A percentile compares a stretch with the other conserved stretches of the same genome.
Conservation (phyloP, 1,139 yeast species). For the Fermentozyma sake region DNA sequence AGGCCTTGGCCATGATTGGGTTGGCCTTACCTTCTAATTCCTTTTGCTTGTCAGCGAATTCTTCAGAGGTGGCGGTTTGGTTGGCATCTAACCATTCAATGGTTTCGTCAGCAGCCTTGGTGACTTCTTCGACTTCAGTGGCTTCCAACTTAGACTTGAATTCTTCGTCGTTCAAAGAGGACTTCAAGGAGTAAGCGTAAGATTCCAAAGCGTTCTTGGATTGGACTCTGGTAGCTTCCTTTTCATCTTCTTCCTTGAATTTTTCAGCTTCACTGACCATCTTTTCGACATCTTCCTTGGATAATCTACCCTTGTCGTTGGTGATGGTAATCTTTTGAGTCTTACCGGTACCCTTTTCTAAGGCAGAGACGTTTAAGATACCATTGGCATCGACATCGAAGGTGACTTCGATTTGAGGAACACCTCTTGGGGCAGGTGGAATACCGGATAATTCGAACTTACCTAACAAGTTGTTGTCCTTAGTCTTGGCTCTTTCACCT, state of each 20-base stretch:
- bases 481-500: slow-evolving; percentile 96
- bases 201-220: slow-evolving; percentile 89
- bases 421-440: slow-evolving; percentile 98
- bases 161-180: slow-evolving; percentile 74
- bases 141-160: slow-evolving; percentile 79
- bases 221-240: slow-evolving; percentile 44
- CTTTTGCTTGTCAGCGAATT: slow-evolving; percentile 85
- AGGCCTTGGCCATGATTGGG: slow-evolving; percentile 92
- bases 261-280: slow-evolving; percentile 50
- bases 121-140: slow-evolving; percentile 72
- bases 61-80: slow-evolving; percentile 85
- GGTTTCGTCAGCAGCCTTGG: slow-evolving; percentile 81
- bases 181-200: slow-evolving; percentile 85
- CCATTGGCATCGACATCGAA: slow-evolving; percentile 95
- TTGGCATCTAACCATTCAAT: slow-evolving; percentile 85
- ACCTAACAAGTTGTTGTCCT: slow-evolving; percentile 93
- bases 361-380: slow-evolving; percentile 88
- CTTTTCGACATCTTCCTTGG: slow-evolving; percentile 49
- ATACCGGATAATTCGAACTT: slow-evolving; percentile 93
- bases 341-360: slow-evolving; percentile 92
- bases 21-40: slow-evolving; percentile 90
- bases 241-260: slow-evolving; percentile 47
- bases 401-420: slow-evolving; percentile 94
- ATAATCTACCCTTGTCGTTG: slow-evolving; percentile 50
- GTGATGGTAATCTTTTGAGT: slow-evolving; percentile 48